These are phyloP conservation scores for Saccharomycopsis oosterbeekiorum DNA, from an alignment of 805 yeast species.

Conservation along the genomic window DNA sequence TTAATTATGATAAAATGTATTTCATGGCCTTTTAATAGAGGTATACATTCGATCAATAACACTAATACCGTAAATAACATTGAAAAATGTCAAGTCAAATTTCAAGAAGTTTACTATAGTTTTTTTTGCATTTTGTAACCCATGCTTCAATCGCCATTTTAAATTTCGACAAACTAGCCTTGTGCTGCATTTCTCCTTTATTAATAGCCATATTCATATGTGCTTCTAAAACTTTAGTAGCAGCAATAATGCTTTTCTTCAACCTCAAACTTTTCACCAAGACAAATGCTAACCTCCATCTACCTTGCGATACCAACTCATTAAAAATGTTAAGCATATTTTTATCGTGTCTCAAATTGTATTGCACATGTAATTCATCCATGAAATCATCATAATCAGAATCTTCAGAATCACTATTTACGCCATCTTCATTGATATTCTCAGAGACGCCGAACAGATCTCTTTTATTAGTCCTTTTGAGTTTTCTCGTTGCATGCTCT, in stretches of 20 bases:
- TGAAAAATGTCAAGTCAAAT: neutral
- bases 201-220: neutral
- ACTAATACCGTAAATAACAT: no score
- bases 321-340: slow-evolving; percentile 10
- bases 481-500: neutral
- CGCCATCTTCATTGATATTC: neutral
- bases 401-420: neutral
- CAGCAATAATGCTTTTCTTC: slow-evolving; percentile 7
- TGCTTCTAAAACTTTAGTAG: slow-evolving; percentile 8
- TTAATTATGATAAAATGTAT: no score
- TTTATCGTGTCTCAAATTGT: slow-evolving; percentile 7
- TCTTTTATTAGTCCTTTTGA: no score
- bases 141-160: neutral
- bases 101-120: neutral
- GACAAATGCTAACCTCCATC: slow-evolving; percentile 10
- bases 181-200: neutral
- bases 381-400: neutral
- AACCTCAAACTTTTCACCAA: slow-evolving; percentile 9
- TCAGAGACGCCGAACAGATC: neutral
- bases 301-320: slow-evolving; percentile 2
- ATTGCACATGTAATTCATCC: neutral
- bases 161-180: neutral
- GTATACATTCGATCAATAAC: no score
- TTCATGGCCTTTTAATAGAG: no score
- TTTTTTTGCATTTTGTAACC: neutral